phyloP scores from a whole-genome alignment of 192 early-diverging fungal genomes.

The Coemansia sp. region DNA sequence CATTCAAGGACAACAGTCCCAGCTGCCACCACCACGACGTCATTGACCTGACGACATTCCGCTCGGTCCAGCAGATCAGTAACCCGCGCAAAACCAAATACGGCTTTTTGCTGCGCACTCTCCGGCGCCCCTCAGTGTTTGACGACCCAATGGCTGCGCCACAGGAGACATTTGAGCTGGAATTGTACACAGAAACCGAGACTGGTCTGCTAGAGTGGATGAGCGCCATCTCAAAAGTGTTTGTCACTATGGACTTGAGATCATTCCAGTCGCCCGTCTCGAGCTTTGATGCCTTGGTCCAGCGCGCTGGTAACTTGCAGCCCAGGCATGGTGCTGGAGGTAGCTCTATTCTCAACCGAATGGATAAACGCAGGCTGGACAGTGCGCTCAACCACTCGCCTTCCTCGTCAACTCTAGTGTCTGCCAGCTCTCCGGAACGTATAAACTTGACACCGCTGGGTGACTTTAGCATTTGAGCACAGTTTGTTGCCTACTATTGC shows the following conservation, averaged over 20 bases:
- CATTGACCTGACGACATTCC: slow-evolving; percentile 38
- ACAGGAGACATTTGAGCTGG: slow-evolving; percentile 39
- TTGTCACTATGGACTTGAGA: slow-evolving; percentile 48
- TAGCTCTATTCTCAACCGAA: slow-evolving; percentile 39
- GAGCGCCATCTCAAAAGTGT: slow-evolving; percentile 37
- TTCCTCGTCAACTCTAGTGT: slow-evolving; percentile 29
- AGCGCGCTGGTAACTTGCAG: slow-evolving; percentile 33
- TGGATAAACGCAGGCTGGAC: slow-evolving; percentile 23
- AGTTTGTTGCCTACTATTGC: neutral
- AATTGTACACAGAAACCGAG: slow-evolving; percentile 42
- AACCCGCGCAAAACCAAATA: slow-evolving; percentile 41
- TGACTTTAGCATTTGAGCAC: slow-evolving; percentile 4
- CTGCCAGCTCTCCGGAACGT: slow-evolving; percentile 6
- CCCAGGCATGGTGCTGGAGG: slow-evolving; percentile 6
- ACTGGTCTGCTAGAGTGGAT: slow-evolving; percentile 33
- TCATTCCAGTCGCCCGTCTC: slow-evolving; percentile 44
- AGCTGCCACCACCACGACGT: slow-evolving; percentile 15
- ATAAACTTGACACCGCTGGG: slow-evolving; percentile 28
- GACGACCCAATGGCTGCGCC: slow-evolving; percentile 16
- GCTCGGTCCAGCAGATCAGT: slow-evolving; percentile 35
- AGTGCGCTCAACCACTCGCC: slow-evolving; percentile 9
- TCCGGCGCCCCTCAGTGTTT: slow-evolving; percentile 43
- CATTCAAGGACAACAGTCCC: slow-evolving; percentile 34
- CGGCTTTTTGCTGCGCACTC: slow-evolving; percentile 32
- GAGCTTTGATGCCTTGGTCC: slow-evolving; percentile 46